Evolutionary conservation across 106 monocot species (phyloP), one percentile per base, ranked within the genome.

Genomic region (Dioscorea dumetorum): DNA sequence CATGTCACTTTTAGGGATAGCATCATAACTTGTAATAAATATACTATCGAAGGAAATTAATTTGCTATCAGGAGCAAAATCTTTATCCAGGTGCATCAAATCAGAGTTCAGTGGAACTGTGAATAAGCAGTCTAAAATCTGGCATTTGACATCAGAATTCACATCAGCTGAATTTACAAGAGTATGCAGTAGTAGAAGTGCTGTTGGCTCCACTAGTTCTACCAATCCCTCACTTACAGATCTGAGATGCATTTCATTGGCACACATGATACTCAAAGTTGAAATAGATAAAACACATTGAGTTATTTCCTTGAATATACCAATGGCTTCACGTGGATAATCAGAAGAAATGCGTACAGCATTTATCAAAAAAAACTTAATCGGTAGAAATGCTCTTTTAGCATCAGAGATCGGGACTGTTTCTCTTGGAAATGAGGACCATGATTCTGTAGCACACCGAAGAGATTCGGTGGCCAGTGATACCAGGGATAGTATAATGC

Each of bases 281-380:
- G 90, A 76, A 32, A 99, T 79, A 64, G 83, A 56, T 51, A 93
- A 57, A 53, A 79, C 80, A 71, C 84, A 93, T 48, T 76, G 64
- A 60, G 66, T 68, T 80, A 90, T 76, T 59, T 74, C 83, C 64
- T 22, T 66, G 50, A 68, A 78, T 31, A 80, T 66, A n/a, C 62
- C 56, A 67, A 87, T 50, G 49, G 90, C 87, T 66, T 90, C 71
- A 57, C 28, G 77, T 18, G 99, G 87, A 85, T 85, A 93, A 49
- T 83, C 90, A 24, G 90, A 90, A 12, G 84, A 85, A 49, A 99
- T 90, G 58, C 99, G 73, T 16, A 90, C 90, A 58, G 93, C 87
- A 81, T 99, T 99, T 21, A 93, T 90, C 61, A 99, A 54, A 74
- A 81, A 99, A 78, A 93, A 99, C 66, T 99, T 99, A 74, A 99